Base-by-base conservation (phyloP, 2,329 filamentous ascomycete species). In the Alternaria burnsii region DNA sequence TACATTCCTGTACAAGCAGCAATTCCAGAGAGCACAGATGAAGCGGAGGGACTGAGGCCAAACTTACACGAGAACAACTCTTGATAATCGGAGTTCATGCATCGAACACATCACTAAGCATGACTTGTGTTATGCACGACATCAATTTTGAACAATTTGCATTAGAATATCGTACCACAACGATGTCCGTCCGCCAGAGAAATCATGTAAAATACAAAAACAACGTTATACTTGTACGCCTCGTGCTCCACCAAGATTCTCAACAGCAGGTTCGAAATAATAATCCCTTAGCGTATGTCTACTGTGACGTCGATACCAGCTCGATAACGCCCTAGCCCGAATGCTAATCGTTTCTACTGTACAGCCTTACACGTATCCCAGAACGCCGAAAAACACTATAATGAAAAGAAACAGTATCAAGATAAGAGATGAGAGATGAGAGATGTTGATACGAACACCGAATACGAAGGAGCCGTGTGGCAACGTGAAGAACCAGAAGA, bases 21-120 rank as follows among this genome's bases (percentile, higher is more conserved):
- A 38, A 38, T 1, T 4, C 18, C 3, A n/a, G 5, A 10, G 34
- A 34, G 30, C 18, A 34, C 20, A 24, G 0, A 48, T 9, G 2
- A 36, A 24, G 30, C 14, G 46, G 26, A 38, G 32, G 24, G 9
- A 36, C 30, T 4, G 40, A 2, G 4, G 12, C 40, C 20, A 22
- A 24, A 8, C 9, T 4, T 36, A 34, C n/a, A 24, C 0, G 8
- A 20, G 30, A 34, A n/a, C 1, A 3, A 30, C 2, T 4, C 0
- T 34, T 0, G 4, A 18, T 1, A 3, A 34, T 18, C 4, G 2
- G 18, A 36, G 1, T 14, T 1, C 1, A 36, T 7, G 1, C 12
- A 2, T 4, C 0, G 6, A 24, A 36, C 9, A 36, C 30, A 18
- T 24, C 28, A 48, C 28, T 34, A 5, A 14, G 18, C 28, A 32